Evolutionary conservation across 371 early-diverging fungal genomes (phyloP).

Genomic region (Mortierella sp.): DNA sequence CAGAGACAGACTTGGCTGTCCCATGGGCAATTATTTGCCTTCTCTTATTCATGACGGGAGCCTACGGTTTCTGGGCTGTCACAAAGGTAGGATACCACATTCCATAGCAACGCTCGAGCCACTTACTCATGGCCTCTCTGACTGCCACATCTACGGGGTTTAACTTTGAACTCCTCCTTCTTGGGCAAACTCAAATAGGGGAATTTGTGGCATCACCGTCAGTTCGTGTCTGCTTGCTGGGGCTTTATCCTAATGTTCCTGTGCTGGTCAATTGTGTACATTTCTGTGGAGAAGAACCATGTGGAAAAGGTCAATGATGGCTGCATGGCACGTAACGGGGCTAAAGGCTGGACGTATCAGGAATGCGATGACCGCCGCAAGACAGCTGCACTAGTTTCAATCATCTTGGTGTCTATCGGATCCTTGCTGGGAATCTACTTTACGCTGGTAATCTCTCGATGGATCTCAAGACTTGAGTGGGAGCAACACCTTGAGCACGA

Average conservation of each 20-base stretch:
- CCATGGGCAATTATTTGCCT: slow-evolving; percentile 47
- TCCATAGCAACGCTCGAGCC: not conserved
- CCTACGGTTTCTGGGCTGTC: slow-evolving; percentile 36
- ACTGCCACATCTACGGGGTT: too few relatives aligned
- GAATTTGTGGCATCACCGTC: slow-evolving; percentile 45
- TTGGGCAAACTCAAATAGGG: slow-evolving; percentile 10
- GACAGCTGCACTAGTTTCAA: slow-evolving; percentile 14
- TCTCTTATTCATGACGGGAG: slow-evolving; percentile 28
- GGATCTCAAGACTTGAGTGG: slow-evolving; percentile 41
- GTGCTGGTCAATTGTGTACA: slow-evolving; percentile 50
- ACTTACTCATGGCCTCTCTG: not conserved
- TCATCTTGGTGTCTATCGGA: slow-evolving; percentile 18
- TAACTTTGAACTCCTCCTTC: not conserved
- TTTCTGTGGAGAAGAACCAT: slow-evolving; percentile 34
- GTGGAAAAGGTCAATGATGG: slow-evolving; percentile 27
- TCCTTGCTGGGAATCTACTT: slow-evolving; percentile 32
- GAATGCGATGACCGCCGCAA: slow-evolving; percentile 27
- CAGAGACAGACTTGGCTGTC: slow-evolving; percentile 39
- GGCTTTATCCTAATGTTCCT: slow-evolving; percentile 48
- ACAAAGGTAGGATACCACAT: slow-evolving; percentile 23
- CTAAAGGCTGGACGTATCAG: slow-evolving; percentile 17
- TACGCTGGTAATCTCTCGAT: slow-evolving; percentile 23
- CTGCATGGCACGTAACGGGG: slow-evolving; percentile 24
- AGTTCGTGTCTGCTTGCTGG: slow-evolving; percentile 45
- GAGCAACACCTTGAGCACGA: slow-evolving; percentile 37